Percentiles rank a stretch among this genome's conserved stretches.
Evolutionary conservation across 2,329 filamentous ascomycete genomes (phyloP).

Genomic region (Hypomyces perniciosus): DNA sequence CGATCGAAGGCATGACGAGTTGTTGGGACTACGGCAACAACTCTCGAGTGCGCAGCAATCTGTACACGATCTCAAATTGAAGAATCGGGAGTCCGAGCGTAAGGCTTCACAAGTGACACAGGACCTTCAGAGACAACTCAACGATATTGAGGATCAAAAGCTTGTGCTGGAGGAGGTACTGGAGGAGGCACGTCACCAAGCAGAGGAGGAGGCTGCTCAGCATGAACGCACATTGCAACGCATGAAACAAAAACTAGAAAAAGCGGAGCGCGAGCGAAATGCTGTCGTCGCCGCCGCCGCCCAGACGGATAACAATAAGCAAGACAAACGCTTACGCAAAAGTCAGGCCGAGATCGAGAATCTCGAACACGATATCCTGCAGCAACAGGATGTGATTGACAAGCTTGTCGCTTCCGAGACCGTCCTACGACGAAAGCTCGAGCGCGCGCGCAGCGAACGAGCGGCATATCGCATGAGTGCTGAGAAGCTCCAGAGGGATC

Average conservation of each 20-base stretch:
- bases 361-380: constrained; percentile 65
- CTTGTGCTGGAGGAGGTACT: constrained; percentile 53
- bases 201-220: constrained; percentile 40
- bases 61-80: constrained; percentile 47
- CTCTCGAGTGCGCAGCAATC: constrained; percentile 55
- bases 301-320: constrained; percentile 40
- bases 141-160: constrained; percentile 54
- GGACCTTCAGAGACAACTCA: constrained; percentile 49
- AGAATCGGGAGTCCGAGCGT: constrained; percentile 46
- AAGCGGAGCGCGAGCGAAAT: constrained; percentile 43
- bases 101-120: constrained; percentile 35
- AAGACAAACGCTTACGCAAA: constrained; percentile 55
- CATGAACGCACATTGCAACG: constrained; percentile 39
- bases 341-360: constrained; percentile 60
- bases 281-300: constrained; percentile 26
- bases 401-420: constrained; percentile 50
- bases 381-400: constrained; percentile 61
- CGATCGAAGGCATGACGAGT: constrained; percentile 34
- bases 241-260: constrained; percentile 45
- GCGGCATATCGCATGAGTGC: constrained; percentile 48
- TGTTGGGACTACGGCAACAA: constrained; percentile 54
- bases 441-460: constrained; percentile 62
- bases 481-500: constrained; percentile 49
- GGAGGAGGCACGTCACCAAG: constrained; percentile 46
- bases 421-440: constrained; percentile 60